These are phyloP conservation scores for Solanum corneliomulleri DNA, from an alignment of 257 asterid species.

Conservation along the genomic window DNA sequence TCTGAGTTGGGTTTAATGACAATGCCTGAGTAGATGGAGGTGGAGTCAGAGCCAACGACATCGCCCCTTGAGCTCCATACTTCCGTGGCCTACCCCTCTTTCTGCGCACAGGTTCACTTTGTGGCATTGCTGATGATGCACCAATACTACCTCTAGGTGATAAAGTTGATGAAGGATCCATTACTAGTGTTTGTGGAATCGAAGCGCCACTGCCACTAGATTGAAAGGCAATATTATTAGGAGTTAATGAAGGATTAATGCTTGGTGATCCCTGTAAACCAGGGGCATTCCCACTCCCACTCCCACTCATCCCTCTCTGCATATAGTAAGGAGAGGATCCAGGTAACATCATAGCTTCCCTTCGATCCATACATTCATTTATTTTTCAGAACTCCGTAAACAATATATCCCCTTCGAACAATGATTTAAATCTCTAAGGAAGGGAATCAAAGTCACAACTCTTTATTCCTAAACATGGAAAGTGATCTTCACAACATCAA, in stretches of 20 bases:
- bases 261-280: slow-evolving; percentile 31
- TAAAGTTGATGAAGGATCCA: slow-evolving; percentile 47
- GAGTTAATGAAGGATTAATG: slow-evolving; percentile 36
- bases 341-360: slow-evolving; percentile 27
- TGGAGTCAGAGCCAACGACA: slow-evolving; percentile 33
- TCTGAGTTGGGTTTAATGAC: slow-evolving; percentile 28
- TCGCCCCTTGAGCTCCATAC: slow-evolving; percentile 55
- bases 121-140: slow-evolving; percentile 37
- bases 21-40: slow-evolving; percentile 34
- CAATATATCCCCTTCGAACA: not conserved
- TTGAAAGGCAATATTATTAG: slow-evolving; percentile 37
- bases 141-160: slow-evolving; percentile 39
- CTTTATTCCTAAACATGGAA: not conserved
- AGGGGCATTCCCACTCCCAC: slow-evolving; percentile 6
- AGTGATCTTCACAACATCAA: not conserved
- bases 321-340: slow-evolving; percentile 35
- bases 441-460: not conserved
- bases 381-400: not conserved
- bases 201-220: slow-evolving; percentile 37
- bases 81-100: slow-evolving; percentile 81
- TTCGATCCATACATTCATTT: slow-evolving; percentile 38
- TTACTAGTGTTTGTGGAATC: slow-evolving; percentile 30
- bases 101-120: slow-evolving; percentile 58
- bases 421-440: not conserved
- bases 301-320: slow-evolving; percentile 26